Evolutionary conservation across 2,329 filamentous ascomycete species (phyloP).

Genomic region (Colletotrichum chrysophilum): DNA sequence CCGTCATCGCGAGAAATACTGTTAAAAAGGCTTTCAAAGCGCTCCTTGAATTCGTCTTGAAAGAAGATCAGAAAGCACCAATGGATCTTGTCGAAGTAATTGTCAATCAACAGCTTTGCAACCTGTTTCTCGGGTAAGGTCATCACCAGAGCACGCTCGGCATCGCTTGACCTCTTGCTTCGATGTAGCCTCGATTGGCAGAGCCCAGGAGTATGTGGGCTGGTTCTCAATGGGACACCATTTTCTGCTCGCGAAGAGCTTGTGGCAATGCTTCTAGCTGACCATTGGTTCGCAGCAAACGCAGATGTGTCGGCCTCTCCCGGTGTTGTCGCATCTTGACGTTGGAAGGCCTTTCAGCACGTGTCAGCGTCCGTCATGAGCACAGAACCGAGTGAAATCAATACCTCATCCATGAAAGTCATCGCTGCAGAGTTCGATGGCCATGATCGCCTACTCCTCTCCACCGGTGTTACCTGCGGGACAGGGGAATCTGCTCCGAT

Average conservation of each 20-base stretch:
- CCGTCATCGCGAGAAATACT: background rate
- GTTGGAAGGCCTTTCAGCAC: background rate
- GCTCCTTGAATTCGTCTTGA: constrained; percentile 33
- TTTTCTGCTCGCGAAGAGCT: background rate
- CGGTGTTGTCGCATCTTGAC: background rate
- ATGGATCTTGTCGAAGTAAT: constrained; percentile 41
- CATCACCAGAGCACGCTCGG: background rate
- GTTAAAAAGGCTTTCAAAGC: constrained; percentile 15
- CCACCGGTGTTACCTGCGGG: background rate
- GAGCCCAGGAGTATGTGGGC: background rate
- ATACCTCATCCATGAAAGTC: background rate
- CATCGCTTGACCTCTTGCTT: background rate
- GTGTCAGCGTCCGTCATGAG: background rate
- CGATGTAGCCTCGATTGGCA: background rate
- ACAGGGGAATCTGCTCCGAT: background rate
- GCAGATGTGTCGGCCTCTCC: background rate
- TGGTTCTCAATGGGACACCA: background rate
- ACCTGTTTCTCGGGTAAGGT: background rate
- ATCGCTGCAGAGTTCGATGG: background rate
- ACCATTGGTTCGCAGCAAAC: background rate
- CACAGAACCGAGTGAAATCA: accelerated
- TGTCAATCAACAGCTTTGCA: constrained; percentile 30
- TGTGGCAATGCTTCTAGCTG: background rate
- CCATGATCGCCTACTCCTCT: background rate
- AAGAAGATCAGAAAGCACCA: constrained; percentile 44